phyloP scores from a whole-genome alignment of 108 stramenopile species.

The Epithemia pelagica region DNA sequence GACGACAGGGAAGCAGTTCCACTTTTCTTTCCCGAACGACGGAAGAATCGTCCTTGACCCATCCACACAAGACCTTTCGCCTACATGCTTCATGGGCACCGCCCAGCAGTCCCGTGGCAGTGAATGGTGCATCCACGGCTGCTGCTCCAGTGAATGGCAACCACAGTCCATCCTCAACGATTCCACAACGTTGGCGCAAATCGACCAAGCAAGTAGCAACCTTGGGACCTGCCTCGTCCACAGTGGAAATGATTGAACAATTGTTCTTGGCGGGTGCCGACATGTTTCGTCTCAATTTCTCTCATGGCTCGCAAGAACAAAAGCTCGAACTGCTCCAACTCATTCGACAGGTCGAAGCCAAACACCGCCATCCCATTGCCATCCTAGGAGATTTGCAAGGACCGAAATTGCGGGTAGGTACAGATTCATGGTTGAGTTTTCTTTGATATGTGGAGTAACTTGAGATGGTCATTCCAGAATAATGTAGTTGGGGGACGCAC shows the following conservation, averaged over 20 bases:
- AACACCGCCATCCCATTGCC: conserved; percentile 91
- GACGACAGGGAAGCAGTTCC: too few species aligned
- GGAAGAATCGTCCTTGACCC: too few species aligned
- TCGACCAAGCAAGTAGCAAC: conserved; percentile 90
- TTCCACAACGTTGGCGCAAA: conserved; percentile 78
- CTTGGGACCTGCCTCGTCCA: conserved; percentile 83
- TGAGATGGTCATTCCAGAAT: too few species aligned
- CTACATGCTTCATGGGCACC: too few species aligned
- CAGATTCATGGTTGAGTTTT: not conserved
- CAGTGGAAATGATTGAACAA: conserved; percentile 87
- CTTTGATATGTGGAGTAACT: not conserved
- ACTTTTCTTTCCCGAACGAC: too few species aligned
- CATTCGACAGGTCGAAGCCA: conserved; percentile 79
- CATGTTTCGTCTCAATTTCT: conserved; percentile 93
- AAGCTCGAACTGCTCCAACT: conserved; percentile 83
- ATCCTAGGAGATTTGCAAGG: conserved; percentile 94
- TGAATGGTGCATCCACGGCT: too few species aligned
- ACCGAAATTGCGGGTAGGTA: conserved; percentile 82
- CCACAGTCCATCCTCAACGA: too few species aligned
- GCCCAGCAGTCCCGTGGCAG: too few species aligned
- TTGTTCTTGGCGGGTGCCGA: conserved; percentile 93
- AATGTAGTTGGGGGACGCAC: too few species aligned
- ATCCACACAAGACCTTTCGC: too few species aligned
- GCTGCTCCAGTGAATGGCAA: too few species aligned
- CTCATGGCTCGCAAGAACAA: conserved; percentile 91